Conservation (phyloP, 768 basidiomycete species). For the Russula foetens region DNA sequence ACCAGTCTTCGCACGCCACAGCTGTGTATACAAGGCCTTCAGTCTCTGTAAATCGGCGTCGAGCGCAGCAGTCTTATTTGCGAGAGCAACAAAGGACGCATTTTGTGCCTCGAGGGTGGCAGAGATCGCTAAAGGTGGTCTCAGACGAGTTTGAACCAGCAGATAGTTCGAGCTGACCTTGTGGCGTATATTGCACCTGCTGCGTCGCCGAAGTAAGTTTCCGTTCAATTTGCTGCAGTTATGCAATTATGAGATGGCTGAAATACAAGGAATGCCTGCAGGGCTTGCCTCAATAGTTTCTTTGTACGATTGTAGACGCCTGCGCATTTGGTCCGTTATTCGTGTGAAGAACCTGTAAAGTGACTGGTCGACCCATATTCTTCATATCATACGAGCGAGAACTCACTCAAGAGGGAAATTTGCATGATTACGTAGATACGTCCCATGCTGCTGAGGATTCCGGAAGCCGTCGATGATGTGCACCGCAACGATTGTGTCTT, state of each 20-base stretch:
- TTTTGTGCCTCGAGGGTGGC: slow-evolving; percentile 78
- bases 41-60: slow-evolving; percentile 72
- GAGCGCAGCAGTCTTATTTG: slow-evolving; percentile 64
- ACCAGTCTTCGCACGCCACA: slow-evolving; percentile 75
- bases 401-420: slow-evolving; percentile 76
- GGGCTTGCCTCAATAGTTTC: slow-evolving; percentile 56
- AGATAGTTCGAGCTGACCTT: slow-evolving; percentile 38
- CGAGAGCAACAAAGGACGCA: slow-evolving; percentile 65
- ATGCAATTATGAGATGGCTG: background rate
- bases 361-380: background rate
- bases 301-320: slow-evolving; percentile 71
- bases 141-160: slow-evolving; percentile 2
- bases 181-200: slow-evolving; percentile 63
- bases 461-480: slow-evolving; percentile 73
- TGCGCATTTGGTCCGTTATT: slow-evolving; percentile 62
- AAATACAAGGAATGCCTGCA: background rate
- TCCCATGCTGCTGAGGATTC: slow-evolving; percentile 62
- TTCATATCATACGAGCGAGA: background rate
- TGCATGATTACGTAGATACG: slow-evolving; percentile 69
- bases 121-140: slow-evolving; percentile 46
- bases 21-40: slow-evolving; percentile 63
- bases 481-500: slow-evolving; percentile 72
- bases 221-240: slow-evolving; percentile 67
- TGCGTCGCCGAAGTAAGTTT: slow-evolving; percentile 61
- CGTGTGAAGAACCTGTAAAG: slow-evolving; percentile 57